Evolutionary conservation across 805 yeast species (phyloP).

Genomic region (Priceomyces melissophilus): DNA sequence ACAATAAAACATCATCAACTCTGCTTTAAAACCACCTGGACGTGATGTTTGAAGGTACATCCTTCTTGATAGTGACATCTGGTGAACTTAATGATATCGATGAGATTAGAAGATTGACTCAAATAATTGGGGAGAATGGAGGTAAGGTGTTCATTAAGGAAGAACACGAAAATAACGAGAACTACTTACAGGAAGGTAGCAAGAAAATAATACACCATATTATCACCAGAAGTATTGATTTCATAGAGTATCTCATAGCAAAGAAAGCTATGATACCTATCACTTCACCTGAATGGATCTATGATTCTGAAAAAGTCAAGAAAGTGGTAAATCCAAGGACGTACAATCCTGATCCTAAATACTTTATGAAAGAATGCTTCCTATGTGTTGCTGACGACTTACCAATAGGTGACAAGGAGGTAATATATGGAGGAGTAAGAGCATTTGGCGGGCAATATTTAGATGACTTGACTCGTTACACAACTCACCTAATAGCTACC

Average conservation of each 20-base stretch:
- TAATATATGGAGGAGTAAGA: constrained; percentile 62
- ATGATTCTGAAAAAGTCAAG: constrained; percentile 39
- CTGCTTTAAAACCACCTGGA: too few species aligned
- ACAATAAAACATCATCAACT: too few species aligned
- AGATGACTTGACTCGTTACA: constrained; percentile 59
- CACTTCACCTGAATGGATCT: constrained; percentile 60
- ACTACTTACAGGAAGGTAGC: constrained; percentile 14
- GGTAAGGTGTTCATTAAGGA: constrained; percentile 20
- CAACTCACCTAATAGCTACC: constrained; percentile 73
- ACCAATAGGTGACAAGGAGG: constrained; percentile 58
- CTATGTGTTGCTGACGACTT: constrained; percentile 58
- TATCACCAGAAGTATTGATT: constrained; percentile 49
- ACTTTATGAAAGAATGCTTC: constrained; percentile 58
- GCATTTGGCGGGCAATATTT: constrained; percentile 76
- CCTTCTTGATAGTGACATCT: constrained; percentile 19
- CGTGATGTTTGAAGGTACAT: constrained; percentile 18
- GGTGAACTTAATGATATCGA: constrained; percentile 11
- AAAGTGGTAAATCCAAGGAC: constrained; percentile 50
- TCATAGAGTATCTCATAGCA: constrained; percentile 48
- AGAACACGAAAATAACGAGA: constrained; percentile 15
- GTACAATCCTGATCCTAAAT: constrained; percentile 70
- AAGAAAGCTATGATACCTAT: constrained; percentile 59
- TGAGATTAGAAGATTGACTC: constrained; percentile 10
- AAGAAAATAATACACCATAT: constrained; percentile 40
- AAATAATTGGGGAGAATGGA: constrained; percentile 15